These are phyloP conservation scores for Boletus sp. DNA, from an alignment of 768 basidiomycete genomes.

Conservation along the genomic window DNA sequence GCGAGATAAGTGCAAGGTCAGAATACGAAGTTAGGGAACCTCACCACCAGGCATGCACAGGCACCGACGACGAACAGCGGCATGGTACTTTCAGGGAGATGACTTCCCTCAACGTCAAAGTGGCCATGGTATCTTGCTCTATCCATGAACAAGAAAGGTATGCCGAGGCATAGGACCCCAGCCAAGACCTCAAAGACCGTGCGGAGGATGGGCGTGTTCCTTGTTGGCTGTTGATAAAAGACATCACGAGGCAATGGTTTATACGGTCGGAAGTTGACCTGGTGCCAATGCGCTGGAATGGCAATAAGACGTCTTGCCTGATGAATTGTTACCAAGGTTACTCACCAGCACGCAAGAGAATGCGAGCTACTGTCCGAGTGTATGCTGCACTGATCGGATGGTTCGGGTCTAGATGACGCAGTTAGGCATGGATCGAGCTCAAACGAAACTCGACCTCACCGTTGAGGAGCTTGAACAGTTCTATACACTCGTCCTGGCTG, in stretches of 20 bases:
- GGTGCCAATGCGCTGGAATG: slow-evolving; percentile 59
- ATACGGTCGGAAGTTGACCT: slow-evolving; percentile 64
- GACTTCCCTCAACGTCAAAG: slow-evolving; percentile 58
- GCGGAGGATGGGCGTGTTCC: slow-evolving; percentile 44
- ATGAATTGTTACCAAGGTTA: not conserved
- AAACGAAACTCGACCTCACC: slow-evolving; percentile 18
- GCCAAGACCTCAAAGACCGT: slow-evolving; percentile 56
- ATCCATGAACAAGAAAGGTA: slow-evolving; percentile 73
- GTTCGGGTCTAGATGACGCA: slow-evolving; percentile 12
- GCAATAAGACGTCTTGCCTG: slow-evolving; percentile 1
- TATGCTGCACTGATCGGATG: slow-evolving; percentile 40
- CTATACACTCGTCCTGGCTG: slow-evolving; percentile 73
- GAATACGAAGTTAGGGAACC: slow-evolving; percentile 24
- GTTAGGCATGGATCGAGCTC: not conserved
- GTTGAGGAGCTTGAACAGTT: slow-evolving; percentile 59
- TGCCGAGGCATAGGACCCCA: slow-evolving; percentile 68
- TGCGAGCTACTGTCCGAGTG: slow-evolving; percentile 65
- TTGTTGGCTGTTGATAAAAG: slow-evolving; percentile 24
- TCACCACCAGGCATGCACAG: slow-evolving; percentile 62
- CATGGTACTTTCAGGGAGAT: slow-evolving; percentile 42
- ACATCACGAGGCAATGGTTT: slow-evolving; percentile 63
- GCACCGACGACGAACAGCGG: slow-evolving; percentile 66
- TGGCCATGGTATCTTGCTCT: slow-evolving; percentile 45
- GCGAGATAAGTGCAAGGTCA: slow-evolving; percentile 4
- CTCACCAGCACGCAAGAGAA: slow-evolving; percentile 67